Evolutionary conservation across 805 yeast genomes (phyloP).

Genomic region (Clavispora phyllophila): DNA sequence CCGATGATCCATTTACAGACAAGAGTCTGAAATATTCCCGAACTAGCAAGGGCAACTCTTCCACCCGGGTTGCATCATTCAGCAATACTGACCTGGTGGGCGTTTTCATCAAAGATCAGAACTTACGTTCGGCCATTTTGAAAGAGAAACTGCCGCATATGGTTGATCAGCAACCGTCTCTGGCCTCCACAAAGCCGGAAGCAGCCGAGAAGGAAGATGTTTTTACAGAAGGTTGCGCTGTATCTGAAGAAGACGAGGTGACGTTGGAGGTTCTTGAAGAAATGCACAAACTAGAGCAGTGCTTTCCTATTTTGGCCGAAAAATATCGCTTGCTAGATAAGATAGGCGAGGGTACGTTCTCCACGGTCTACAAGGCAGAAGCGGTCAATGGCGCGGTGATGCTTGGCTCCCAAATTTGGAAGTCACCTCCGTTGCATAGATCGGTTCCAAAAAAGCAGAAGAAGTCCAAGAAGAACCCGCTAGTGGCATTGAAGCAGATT

Average conservation of each 20-base stretch:
- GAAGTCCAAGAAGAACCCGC: slow-evolving; percentile 30
- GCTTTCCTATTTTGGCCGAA: slow-evolving; percentile 49
- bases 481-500: slow-evolving; percentile 87
- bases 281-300: slow-evolving; percentile 47
- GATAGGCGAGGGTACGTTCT: slow-evolving; percentile 65
- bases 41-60: slow-evolving; percentile 1
- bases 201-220: neutral
- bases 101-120: slow-evolving; percentile 13
- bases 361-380: slow-evolving; percentile 58
- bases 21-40: slow-evolving; percentile 9
- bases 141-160: slow-evolving; percentile 2
- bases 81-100: slow-evolving; percentile 1
- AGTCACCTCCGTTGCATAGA: slow-evolving; percentile 39
- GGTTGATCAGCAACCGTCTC: neutral
- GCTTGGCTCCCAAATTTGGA: slow-evolving; percentile 39
- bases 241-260: slow-evolving; percentile 40
- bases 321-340: slow-evolving; percentile 50
- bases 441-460: slow-evolving; percentile 4
- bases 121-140: slow-evolving; percentile 9
- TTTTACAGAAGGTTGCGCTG: slow-evolving; percentile 8
- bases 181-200: neutral
- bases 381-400: slow-evolving; percentile 41
- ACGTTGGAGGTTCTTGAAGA: slow-evolving; percentile 53
- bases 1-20: slow-evolving; percentile 29
- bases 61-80: neutral